Evolutionary conservation across 306 rosid genomes (phyloP).

Genomic region (Sindora glabra): DNA sequence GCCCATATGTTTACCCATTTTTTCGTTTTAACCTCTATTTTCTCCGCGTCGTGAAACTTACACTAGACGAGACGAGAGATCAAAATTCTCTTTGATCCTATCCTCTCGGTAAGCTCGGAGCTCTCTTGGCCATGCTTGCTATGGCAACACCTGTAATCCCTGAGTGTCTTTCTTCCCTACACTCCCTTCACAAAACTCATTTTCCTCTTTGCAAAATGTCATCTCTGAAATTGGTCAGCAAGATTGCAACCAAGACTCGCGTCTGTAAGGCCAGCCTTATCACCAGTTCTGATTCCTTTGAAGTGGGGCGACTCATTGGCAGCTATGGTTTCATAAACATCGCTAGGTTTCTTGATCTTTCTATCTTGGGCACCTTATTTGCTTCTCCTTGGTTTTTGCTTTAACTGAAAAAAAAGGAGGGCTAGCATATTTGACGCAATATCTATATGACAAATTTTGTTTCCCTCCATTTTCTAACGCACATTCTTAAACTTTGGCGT

Average conservation of each 20-base stretch:
- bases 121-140: no score
- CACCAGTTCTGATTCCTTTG: constrained; percentile 64
- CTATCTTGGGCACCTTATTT: not conserved
- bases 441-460: not conserved
- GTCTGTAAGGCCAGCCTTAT: constrained; percentile 42
- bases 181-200: not conserved
- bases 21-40: no score
- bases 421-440: not conserved
- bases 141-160: no score
- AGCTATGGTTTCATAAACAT: constrained; percentile 91
- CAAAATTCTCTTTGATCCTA: no score
- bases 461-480: not conserved
- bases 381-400: constrained; percentile 5
- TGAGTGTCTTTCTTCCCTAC: constrained; percentile 14
- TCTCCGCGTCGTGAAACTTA: no score
- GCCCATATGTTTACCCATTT: no score
- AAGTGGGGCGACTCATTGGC: constrained; percentile 84
- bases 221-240: constrained; percentile 4
- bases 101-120: no score
- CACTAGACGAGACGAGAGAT: no score
- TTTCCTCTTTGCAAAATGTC: not conserved
- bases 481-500: not conserved
- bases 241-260: constrained; percentile 19
- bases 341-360: constrained; percentile 47
- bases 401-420: not conserved